Conservation (phyloP, 202 grass and related monocot genomes). For the Elaeis oleifera region DNA sequence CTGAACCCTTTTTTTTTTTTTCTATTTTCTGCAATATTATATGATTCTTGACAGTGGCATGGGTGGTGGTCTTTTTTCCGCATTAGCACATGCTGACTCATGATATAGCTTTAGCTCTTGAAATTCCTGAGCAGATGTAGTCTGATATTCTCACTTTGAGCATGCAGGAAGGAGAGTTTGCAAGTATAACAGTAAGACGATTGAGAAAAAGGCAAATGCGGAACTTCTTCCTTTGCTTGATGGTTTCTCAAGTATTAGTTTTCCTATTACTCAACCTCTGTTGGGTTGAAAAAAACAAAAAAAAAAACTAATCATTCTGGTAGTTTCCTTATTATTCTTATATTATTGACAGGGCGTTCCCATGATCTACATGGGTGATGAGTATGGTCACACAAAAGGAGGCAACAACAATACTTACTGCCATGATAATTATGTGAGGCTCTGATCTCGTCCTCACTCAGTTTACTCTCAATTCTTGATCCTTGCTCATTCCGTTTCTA, state of each 20-base stretch:
- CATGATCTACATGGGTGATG: slow-evolving; percentile 95
- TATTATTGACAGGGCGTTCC: slow-evolving; percentile 62
- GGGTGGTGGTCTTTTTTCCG: too few species aligned
- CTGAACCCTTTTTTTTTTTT: too few species aligned
- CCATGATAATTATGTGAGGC: slow-evolving; percentile 72
- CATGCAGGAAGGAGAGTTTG: slow-evolving; percentile 83
- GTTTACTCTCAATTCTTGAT: slow-evolving; percentile 5
- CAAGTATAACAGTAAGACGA: slow-evolving; percentile 56
- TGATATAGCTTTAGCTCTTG: too few species aligned
- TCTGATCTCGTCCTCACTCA: not conserved
- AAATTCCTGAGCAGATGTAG: not conserved
- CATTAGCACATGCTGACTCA: too few species aligned
- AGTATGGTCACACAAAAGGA: slow-evolving; percentile 97
- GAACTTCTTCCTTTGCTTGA: slow-evolving; percentile 87
- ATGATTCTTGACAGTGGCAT: too few species aligned
- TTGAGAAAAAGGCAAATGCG: slow-evolving; percentile 94
- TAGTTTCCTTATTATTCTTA: too few species aligned
- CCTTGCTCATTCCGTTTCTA: slow-evolving; percentile 4
- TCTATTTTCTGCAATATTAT: too few species aligned
- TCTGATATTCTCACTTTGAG: slow-evolving; percentile 22
- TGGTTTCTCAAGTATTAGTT: slow-evolving; percentile 81
- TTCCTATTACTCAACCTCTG: too few species aligned
- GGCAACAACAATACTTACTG: slow-evolving; percentile 99
- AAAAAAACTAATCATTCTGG: too few species aligned
- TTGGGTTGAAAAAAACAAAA: too few species aligned